A percentile compares a stretch with the other conserved stretches of the same genome.
Evolutionary conservation across 2,329 filamentous ascomycete genomes (phyloP).

Genomic region (Chaetomiaceae sp.): DNA sequence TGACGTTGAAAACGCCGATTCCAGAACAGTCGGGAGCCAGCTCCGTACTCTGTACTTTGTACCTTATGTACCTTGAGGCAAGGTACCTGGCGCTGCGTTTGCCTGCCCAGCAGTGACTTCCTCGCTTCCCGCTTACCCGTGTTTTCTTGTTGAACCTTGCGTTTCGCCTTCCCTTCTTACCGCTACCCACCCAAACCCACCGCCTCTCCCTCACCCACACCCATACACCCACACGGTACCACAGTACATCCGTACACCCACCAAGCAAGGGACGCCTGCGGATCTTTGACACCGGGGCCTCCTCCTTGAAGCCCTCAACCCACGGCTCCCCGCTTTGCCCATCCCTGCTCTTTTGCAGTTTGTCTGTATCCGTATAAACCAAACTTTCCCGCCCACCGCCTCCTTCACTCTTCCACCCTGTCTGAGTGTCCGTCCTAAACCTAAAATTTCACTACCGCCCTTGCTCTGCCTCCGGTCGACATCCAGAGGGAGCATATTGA

Average conservation of each 20-base stretch:
- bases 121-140: too few relatives aligned
- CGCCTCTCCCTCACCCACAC: neutral
- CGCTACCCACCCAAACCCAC: neutral
- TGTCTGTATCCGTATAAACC: conserved; percentile 20
- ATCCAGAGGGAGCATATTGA: conserved; percentile 4
- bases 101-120: conserved; percentile 1
- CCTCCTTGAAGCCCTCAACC: conserved; percentile 6
- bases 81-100: neutral
- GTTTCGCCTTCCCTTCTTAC: conserved; percentile 4
- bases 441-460: too few relatives aligned
- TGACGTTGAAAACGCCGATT: neutral
- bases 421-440: too few relatives aligned
- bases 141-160: neutral
- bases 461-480: conserved; percentile 4
- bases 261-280: conserved; percentile 5
- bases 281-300: conserved; percentile 7
- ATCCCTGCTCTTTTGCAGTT: conserved; percentile 15
- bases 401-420: conserved; percentile 4
- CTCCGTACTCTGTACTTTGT: too few relatives aligned
- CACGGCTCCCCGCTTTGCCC: conserved; percentile 14
- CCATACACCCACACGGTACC: too few relatives aligned
- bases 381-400: conserved; percentile 6
- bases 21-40: neutral
- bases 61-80: too few relatives aligned
- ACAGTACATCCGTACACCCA: too few relatives aligned